Conservation (phyloP, 495 filamentous ascomycete species). For the Penicillium samsonianum region DNA sequence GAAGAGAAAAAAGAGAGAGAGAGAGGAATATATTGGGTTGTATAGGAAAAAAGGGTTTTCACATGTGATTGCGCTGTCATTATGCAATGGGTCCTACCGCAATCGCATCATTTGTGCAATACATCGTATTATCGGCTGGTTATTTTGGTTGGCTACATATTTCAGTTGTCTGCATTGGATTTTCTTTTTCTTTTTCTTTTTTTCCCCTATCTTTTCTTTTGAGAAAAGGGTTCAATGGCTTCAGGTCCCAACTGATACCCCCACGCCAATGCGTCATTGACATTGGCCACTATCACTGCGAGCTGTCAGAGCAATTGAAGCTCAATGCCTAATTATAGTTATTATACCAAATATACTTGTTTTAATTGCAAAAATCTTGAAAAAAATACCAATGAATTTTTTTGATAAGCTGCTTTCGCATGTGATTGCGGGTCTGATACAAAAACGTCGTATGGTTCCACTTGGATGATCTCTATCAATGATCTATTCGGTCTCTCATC, state of each 20-base stretch:
- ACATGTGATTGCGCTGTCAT: conserved; percentile 34
- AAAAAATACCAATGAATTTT: neutral
- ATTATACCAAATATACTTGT: neutral
- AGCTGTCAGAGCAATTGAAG: conserved; percentile 9
- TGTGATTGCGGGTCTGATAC: conserved; percentile 46
- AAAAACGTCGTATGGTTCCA: conserved; percentile 14
- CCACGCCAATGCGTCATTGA: conserved; percentile 6
- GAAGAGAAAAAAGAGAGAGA: conserved; percentile 15
- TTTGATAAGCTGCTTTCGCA: conserved; percentile 31
- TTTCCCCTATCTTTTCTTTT: conserved; percentile 3
- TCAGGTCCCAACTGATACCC: neutral
- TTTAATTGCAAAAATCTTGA: neutral
- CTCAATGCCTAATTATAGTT: neutral
- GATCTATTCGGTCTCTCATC: neutral
- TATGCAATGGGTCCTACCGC: conserved; percentile 31
- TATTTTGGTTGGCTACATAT: conserved; percentile 1
- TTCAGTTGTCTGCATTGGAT: neutral
- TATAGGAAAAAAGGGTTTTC: conserved; percentile 26
- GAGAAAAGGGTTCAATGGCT: neutral
- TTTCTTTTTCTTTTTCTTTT: neutral
- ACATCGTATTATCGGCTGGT: conserved; percentile 12
- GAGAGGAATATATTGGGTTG: conserved; percentile 12
- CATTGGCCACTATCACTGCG: conserved; percentile 7
- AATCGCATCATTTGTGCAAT: conserved; percentile 24
- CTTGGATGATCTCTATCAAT: conserved; percentile 1